phyloP scores from a whole-genome alignment of 2,329 filamentous ascomycete genomes.

The Microdochium nivale region DNA sequence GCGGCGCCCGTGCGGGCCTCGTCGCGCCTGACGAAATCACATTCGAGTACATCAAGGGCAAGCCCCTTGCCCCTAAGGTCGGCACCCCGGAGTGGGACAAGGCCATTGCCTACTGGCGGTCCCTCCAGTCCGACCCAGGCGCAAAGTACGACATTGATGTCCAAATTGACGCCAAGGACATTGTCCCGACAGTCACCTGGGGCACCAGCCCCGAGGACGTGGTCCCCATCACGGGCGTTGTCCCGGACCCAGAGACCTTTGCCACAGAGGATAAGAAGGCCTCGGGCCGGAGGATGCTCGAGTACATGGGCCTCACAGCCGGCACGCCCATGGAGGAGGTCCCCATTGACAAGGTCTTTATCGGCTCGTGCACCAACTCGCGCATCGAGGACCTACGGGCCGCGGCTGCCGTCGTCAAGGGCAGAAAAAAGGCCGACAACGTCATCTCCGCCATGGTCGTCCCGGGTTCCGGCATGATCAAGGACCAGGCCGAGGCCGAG shows the following conservation, averaged over 20 bases:
- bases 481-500: constrained; percentile 82
- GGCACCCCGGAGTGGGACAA: constrained; percentile 85
- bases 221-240: constrained; percentile 83
- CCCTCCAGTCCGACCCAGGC: constrained; percentile 73
- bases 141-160: constrained; percentile 88
- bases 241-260: constrained; percentile 86
- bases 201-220: constrained; percentile 96
- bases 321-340: constrained; percentile 92
- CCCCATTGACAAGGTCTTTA: constrained; percentile 89
- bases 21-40: constrained; percentile 90
- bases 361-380: constrained; percentile 95
- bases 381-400: constrained; percentile 91
- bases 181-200: constrained; percentile 90
- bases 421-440: constrained; percentile 77
- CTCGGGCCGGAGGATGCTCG: constrained; percentile 70
- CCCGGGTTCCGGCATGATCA: constrained; percentile 89
- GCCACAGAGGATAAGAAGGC: constrained; percentile 70
- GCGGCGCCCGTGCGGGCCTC: constrained; percentile 90
- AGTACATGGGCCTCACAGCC: constrained; percentile 91
- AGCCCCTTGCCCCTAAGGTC: constrained; percentile 76
- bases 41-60: constrained; percentile 89
- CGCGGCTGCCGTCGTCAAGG: constrained; percentile 78
- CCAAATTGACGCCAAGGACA: constrained; percentile 86
- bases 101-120: constrained; percentile 81
- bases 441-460: constrained; percentile 95